Percentiles rank a stretch among this genome's conserved stretches.
These are phyloP conservation scores for Apiotrichum siamense DNA, from an alignment of 1,284 basidiomycete genomes.

Conservation along the genomic window DNA sequence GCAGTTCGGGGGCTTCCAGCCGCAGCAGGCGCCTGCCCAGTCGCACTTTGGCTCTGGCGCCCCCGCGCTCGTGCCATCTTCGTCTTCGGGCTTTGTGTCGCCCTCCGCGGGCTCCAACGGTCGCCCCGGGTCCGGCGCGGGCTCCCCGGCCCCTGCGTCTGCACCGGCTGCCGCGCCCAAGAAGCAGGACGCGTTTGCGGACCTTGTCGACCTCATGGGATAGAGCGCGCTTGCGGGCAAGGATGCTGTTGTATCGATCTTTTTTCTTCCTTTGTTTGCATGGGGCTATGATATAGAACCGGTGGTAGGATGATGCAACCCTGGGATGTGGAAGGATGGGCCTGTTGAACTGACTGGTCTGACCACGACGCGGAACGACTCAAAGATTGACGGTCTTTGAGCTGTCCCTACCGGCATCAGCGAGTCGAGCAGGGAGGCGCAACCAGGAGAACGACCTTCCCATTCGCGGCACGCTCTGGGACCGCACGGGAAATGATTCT, in stretches of 20 bases:
- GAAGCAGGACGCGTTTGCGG: slow-evolving; percentile 48
- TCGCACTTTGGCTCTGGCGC: slow-evolving; percentile 16
- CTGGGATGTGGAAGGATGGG: too few species aligned
- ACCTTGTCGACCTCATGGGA: slow-evolving; percentile 44
- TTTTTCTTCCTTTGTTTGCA: not conserved
- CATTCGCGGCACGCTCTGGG: too few species aligned
- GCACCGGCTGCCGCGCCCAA: slow-evolving; percentile 18
- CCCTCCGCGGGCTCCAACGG: slow-evolving; percentile 6
- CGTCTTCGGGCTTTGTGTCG: not conserved
- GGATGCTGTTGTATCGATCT: not conserved
- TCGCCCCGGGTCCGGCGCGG: not conserved
- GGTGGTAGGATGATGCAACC: too few species aligned
- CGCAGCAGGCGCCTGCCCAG: slow-evolving; percentile 10
- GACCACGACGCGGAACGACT: too few species aligned
- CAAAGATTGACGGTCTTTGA: too few species aligned
- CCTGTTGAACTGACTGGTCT: too few species aligned
- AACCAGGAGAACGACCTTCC: too few species aligned
- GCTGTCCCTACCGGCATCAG: too few species aligned
- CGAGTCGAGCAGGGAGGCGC: too few species aligned
- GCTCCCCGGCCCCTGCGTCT: slow-evolving; percentile 4
- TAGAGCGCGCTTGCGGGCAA: slow-evolving; percentile 2
- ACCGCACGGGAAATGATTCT: too few species aligned
- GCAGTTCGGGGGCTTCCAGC: slow-evolving; percentile 2
- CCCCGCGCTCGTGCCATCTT: slow-evolving; percentile 12
- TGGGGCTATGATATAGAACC: too few species aligned